phyloP scores from a whole-genome alignment of 2,329 filamentous ascomycete species.

The Nothopassalora personata region DNA sequence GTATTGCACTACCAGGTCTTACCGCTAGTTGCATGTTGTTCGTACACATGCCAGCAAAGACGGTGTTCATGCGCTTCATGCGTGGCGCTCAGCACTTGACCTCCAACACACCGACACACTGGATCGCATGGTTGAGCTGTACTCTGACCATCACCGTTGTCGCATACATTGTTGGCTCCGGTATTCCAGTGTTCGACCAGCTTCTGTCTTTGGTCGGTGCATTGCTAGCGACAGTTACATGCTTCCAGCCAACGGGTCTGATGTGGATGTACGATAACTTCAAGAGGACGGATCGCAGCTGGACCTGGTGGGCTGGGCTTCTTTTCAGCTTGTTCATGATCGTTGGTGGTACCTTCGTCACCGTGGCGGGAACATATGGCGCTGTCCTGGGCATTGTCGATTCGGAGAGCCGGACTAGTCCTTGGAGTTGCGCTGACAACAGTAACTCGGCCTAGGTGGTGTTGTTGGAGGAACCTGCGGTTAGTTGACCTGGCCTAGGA shows the following conservation, averaged over 20 bases:
- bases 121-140: constrained; percentile 20
- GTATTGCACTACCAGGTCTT: constrained; percentile 29
- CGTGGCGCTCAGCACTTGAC: constrained; percentile 24
- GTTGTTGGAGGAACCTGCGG: not conserved
- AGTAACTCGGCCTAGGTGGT: constrained; percentile 26
- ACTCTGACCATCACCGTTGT: constrained; percentile 19
- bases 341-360: constrained; percentile 37
- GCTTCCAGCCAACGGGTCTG: constrained; percentile 29
- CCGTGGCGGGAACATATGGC: constrained; percentile 43
- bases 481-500: not conserved
- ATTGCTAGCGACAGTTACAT: constrained; percentile 22
- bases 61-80: constrained; percentile 27
- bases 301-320: constrained; percentile 9
- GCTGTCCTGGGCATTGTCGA: constrained; percentile 39
- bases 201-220: constrained; percentile 26
- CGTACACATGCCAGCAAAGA: constrained; percentile 29
- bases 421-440: constrained; percentile 25
- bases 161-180: constrained; percentile 23
- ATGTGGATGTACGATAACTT: constrained; percentile 44
- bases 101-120: constrained; percentile 21
- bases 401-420: constrained; percentile 13
- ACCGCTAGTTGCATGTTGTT: constrained; percentile 25
- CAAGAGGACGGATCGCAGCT: constrained; percentile 13
- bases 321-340: constrained; percentile 30
- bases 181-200: constrained; percentile 24